Base-by-base conservation (phyloP, 2,329 filamentous ascomycete genomes). In the Fusarium sp. region DNA sequence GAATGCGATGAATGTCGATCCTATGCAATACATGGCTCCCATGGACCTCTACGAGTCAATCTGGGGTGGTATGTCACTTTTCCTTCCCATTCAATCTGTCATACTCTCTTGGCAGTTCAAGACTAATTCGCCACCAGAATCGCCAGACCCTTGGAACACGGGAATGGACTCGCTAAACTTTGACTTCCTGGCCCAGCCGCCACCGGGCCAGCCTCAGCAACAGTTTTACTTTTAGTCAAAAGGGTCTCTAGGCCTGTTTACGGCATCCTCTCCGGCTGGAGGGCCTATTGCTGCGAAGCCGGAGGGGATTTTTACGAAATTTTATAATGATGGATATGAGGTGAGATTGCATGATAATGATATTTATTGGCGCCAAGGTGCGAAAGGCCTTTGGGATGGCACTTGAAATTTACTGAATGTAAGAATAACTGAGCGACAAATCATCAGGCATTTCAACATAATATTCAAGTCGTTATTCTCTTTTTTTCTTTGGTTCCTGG, bases 21-120 rank as follows among this genome's bases (percentile, higher is more conserved):
- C 86, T 16, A 81, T 84, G 4, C 80, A 86, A 34, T 86, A 88
- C 69, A 87, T 90, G 82, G 88, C 88, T 37, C 88, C 88, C 1
- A 88, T 91, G 87, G 88, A 91, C 63, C 78, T 91, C 1, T 91
- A 89, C 74, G 88, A 90, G 72, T 89, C 87, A 6, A 91, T 91
- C 45, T 90, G 89, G 80, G 89, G 87, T 83, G 88, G 88, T 89
- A 78, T 76, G 86, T 81, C 65, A 23, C 20, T 47, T 28, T 18
- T 26, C 11, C 36, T 41, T 44, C 44, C 45, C 18, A 26, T 56
- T 44, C 34, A 18, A 40, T 36, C 50, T 44, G 37, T 45, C 60
- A 50, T 33, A 37, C 4, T 13, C 16, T 30, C 23, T 47, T 33
- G 30, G 16, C 37, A 15, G 26, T n/a, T 12, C 49, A 45, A 53